Base-by-base conservation (phyloP, 2,329 filamentous ascomycete species). In the Cercospora nicotianae region DNA sequence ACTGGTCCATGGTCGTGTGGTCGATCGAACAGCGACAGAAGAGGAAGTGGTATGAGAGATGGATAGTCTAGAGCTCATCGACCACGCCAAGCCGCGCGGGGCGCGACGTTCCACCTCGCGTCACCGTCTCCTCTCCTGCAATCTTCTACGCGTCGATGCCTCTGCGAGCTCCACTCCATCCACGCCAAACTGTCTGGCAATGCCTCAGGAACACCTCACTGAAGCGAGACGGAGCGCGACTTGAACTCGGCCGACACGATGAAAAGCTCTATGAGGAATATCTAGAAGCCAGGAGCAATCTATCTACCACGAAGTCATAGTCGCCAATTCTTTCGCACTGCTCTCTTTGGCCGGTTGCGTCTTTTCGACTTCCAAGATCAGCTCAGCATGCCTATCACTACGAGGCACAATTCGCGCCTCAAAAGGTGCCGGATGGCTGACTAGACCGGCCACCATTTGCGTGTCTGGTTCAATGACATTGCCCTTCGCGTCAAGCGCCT, bases 1-100 rank as follows among this genome's bases (percentile, higher is more conserved):
- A 87, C 79, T 94, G 91, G 82, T 92, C 91, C 91, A 94, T 94
- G 62, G 13, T 39, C 28, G 42, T 36, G n/a, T 39, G 8, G n/a
- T 13, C 28, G 20, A 53, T 20, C 20, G 20, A 12, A 53, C 48
- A 28, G 48, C 48, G 48, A 28, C 48, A 53, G 48, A 26, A n/a
- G 36, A 8, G 6, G 36, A 48, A 48, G 42, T 48, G 42, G 42
- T 18, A 20, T 48, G 42, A 8, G 4, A 3, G 8, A 23, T 23
- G 42, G 42, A 48, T 48, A 48, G 18, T 10, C 9, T 48, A 10
- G 45, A 51, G 45, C 45, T 51, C 45, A 51, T 51, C 20, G 45
- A 42, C 36, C 8, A n/a, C 45, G 45, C 42, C 42, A 48, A 48
- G 42, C 42, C 42, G 5, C 42, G 18, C 18, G 42, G 42, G 42